These are phyloP conservation scores for Avena insularis DNA, from an alignment of 176 grass and related monocot genomes.

Conservation along the genomic window DNA sequence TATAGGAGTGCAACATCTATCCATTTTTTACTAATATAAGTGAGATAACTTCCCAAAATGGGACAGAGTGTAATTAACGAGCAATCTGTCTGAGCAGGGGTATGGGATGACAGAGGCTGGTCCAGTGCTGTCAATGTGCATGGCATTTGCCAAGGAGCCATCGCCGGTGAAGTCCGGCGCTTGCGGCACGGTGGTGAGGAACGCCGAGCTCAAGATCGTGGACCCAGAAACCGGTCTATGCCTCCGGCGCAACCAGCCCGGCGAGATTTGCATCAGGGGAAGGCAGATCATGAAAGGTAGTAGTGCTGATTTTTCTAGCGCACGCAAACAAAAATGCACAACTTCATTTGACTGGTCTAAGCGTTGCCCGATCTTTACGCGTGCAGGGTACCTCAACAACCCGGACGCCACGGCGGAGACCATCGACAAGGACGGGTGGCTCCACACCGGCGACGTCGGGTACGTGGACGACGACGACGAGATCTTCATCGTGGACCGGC, in stretches of 20 bases:
- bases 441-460: constrained; percentile 95
- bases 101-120: constrained; percentile 93
- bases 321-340: background rate
- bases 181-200: constrained; percentile 87
- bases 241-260: constrained; percentile 57
- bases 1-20: background rate
- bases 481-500: constrained; percentile 91
- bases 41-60: background rate
- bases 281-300: constrained; percentile 89
- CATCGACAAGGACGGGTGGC: constrained; percentile 80
- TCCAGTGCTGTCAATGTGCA: constrained; percentile 87
- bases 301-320: constrained; percentile 6
- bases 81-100: constrained; percentile 45
- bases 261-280: constrained; percentile 90
- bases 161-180: constrained; percentile 77
- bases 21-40: background rate
- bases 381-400: constrained; percentile 86
- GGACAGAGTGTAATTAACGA: background rate
- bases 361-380: background rate
- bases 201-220: constrained; percentile 83
- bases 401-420: constrained; percentile 70
- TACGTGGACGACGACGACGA: constrained; percentile 82
- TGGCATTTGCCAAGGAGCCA: constrained; percentile 86
- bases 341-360: no score
- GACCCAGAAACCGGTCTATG: constrained; percentile 67